Percentiles rank a stretch among this genome's conserved stretches.
Conservation (phyloP, 495 filamentous ascomycete genomes). For the Penicillium manginii region DNA sequence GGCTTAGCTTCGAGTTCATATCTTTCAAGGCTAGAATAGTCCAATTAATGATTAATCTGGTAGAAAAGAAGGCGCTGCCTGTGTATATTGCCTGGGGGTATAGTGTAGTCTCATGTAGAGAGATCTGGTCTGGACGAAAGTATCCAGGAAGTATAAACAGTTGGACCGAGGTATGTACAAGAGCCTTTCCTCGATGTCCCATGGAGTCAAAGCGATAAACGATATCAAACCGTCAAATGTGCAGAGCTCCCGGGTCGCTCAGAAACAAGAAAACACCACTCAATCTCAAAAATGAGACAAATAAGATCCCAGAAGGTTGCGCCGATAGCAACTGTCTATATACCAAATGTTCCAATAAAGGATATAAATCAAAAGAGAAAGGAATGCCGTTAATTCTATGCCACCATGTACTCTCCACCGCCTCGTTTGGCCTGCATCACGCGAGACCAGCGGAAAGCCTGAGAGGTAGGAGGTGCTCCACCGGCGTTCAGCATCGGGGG, state of each 20-base stretch:
- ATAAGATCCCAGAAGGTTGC: not conserved
- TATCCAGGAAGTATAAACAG: not conserved
- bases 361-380: not conserved
- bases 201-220: not conserved
- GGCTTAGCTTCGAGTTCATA: not conserved
- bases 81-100: constrained; percentile 5
- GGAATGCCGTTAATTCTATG: constrained; percentile 43
- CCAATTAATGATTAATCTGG: not conserved
- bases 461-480: constrained; percentile 23
- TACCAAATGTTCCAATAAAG: not conserved
- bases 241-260: constrained; percentile 19
- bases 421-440: constrained; percentile 68
- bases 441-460: constrained; percentile 75
- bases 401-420: constrained; percentile 87
- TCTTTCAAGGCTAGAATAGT: not conserved
- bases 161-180: constrained; percentile 3
- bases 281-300: not conserved
- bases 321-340: not conserved
- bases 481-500: constrained; percentile 25
- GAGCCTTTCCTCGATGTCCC: not conserved
- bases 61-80: not conserved
- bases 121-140: not conserved
- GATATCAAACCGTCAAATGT: constrained; percentile 7
- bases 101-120: constrained; percentile 5
- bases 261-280: constrained; percentile 13